Conservation (phyloP, 1,284 basidiomycete species). For the Pisolithus thermaeus region DNA sequence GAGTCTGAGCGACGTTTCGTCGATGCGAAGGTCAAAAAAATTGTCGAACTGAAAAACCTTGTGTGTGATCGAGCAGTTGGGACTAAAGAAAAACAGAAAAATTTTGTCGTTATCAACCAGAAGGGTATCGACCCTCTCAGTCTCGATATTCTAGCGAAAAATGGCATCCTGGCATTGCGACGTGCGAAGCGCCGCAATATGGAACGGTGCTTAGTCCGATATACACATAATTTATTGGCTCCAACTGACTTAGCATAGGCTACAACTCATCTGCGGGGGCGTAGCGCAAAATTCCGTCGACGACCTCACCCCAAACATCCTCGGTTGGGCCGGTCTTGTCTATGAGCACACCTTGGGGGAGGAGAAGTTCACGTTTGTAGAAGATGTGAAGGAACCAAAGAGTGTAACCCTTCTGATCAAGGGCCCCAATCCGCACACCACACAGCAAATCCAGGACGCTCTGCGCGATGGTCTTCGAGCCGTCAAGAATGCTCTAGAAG, state of each 20-base stretch:
- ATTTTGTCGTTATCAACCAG: slow-evolving; percentile 97
- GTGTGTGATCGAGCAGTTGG: slow-evolving; percentile 93
- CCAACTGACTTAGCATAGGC: slow-evolving; percentile 36
- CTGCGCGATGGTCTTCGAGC: slow-evolving; percentile 93
- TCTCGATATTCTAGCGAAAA: slow-evolving; percentile 94
- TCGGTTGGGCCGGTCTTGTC: slow-evolving; percentile 97
- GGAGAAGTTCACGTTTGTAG: slow-evolving; percentile 98
- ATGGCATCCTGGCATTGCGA: slow-evolving; percentile 92
- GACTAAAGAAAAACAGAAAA: slow-evolving; percentile 73
- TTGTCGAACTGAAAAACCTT: slow-evolving; percentile 93
- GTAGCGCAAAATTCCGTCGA: slow-evolving; percentile 97
- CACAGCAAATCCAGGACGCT: slow-evolving; percentile 94
- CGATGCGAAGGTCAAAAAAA: slow-evolving; percentile 94
- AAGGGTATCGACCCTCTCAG: slow-evolving; percentile 99
- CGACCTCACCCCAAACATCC: slow-evolving; percentile 84
- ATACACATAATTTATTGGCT: slow-evolving; percentile 23
- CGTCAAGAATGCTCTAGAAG: slow-evolving; percentile 97
- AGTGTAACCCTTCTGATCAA: slow-evolving; percentile 96
- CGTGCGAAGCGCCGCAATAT: slow-evolving; percentile 97
- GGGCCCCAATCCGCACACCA: slow-evolving; percentile 97
- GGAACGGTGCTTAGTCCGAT: slow-evolving; percentile 66
- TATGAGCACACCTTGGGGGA: slow-evolving; percentile 99
- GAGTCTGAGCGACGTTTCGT: slow-evolving; percentile 95
- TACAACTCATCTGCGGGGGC: slow-evolving; percentile 94
- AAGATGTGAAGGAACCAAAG: slow-evolving; percentile 96